phyloP scores from a whole-genome alignment of 805 yeast species.

The Wickerhamiella slavikovae region DNA sequence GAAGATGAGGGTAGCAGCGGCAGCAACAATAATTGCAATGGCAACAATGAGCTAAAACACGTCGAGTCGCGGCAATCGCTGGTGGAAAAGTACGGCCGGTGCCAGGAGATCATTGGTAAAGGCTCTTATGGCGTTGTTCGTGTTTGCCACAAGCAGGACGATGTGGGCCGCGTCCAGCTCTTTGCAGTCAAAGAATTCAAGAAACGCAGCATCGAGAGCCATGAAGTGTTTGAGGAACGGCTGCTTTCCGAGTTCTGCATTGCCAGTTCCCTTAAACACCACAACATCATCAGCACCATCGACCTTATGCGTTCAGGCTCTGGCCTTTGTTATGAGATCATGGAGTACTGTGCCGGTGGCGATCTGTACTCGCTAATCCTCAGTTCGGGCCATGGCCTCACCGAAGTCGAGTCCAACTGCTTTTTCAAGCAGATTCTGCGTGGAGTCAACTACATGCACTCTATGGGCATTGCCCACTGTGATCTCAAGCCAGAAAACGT shows the following conservation, averaged over 20 bases:
- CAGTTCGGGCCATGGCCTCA: slow-evolving; percentile 31
- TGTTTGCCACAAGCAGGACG: slow-evolving; percentile 43
- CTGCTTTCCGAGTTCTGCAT: slow-evolving; percentile 83
- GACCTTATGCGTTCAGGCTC: slow-evolving; percentile 61
- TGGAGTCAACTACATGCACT: slow-evolving; percentile 71
- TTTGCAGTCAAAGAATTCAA: slow-evolving; percentile 67
- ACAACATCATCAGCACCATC: slow-evolving; percentile 54
- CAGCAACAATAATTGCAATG: slow-evolving; percentile 7
- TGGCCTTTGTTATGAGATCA: slow-evolving; percentile 65
- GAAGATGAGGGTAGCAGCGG: slow-evolving; percentile 2
- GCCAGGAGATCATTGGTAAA: slow-evolving; percentile 85
- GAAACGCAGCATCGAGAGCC: slow-evolving; percentile 35
- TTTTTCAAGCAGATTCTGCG: slow-evolving; percentile 68
- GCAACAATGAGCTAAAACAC: too few relatives aligned
- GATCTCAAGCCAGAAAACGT: slow-evolving; percentile 83
- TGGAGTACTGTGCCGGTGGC: slow-evolving; percentile 91
- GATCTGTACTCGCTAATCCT: slow-evolving; percentile 45
- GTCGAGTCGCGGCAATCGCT: slow-evolving; percentile 27
- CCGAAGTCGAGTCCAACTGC: slow-evolving; percentile 62
- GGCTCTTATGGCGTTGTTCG: slow-evolving; percentile 92
- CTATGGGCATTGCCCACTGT: slow-evolving; percentile 84
- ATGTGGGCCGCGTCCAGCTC: slow-evolving; percentile 21
- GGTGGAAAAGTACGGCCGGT: slow-evolving; percentile 76
- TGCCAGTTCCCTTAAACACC: slow-evolving; percentile 53
- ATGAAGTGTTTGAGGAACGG: slow-evolving; percentile 40